Evolutionary conservation across 2,329 filamentous ascomycete genomes (phyloP), one percentile per base, ranked within the genome.

Genomic region (Emydomyces testavorans): DNA sequence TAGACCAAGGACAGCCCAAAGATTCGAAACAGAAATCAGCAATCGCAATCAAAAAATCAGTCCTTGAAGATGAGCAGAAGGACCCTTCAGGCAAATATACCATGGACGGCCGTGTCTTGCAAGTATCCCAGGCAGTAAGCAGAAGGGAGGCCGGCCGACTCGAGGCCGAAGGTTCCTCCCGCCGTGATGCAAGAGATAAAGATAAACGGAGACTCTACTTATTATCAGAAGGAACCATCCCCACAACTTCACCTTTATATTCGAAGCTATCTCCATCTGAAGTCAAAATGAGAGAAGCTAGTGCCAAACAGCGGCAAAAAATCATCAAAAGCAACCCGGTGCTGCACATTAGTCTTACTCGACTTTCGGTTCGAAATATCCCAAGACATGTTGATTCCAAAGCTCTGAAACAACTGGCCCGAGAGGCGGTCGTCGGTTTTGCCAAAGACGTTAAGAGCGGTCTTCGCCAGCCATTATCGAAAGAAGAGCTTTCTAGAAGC

Each of bases 371-470:
- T 48, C 85, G 92, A 57, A 98, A 98, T 62, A 76, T 98, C 4
- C 92, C 92, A 2, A 80, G 85, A 53, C 80, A 82, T 60, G 74
- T 95, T 54, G 82, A 77, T 20, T 85, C 85, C 20, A 96, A 94
- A 65, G 85, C 86, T 46, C 75, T 98, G 43, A 98, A 98, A 65
- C 82, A 85, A 35, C 76, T 98, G 38, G 92, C 92, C 8, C 80
- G 92, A 54, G 79, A 92, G 64, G 92, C 86, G n/a, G 79, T 95
- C 10, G 92, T 96, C 41, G 89, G 87, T 0, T 98, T 98, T 60
- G 89, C 92, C 34, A 83, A 75, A 52, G 92, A 98, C 58, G 87
- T 90, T 55, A 94, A 89, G 62, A 75, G 74, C 23, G 86, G 85
- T 11, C 75, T 74, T 29, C 82, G 92, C 23, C 71, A 83, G 53